Conservation (phyloP, 805 yeast species). For the Yarrowia yakushimensis region DNA sequence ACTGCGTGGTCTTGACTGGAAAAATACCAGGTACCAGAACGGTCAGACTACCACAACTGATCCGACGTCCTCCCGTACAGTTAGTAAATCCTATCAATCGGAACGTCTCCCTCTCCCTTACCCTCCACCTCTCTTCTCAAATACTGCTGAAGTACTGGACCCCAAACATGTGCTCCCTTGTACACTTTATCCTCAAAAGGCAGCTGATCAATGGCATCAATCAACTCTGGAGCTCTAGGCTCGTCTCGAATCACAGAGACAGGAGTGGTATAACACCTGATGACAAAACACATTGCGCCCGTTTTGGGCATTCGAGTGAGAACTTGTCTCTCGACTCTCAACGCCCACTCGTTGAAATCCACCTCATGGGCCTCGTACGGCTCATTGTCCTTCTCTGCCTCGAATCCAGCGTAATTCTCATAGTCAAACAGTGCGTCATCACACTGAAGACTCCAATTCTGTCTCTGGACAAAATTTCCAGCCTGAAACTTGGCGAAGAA, state of each 20-base stretch:
- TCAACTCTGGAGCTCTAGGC: slow-evolving; percentile 48
- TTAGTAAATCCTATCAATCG: slow-evolving; percentile 10
- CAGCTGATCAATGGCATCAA: slow-evolving; percentile 62
- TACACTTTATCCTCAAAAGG: slow-evolving; percentile 57
- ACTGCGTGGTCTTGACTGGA: too few relatives aligned
- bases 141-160: slow-evolving; percentile 39
- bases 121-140: slow-evolving; percentile 5
- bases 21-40: too few relatives aligned
- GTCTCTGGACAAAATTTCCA: slow-evolving; percentile 64
- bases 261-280: slow-evolving; percentile 57
- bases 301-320: slow-evolving; percentile 63
- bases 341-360: slow-evolving; percentile 35
- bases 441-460: slow-evolving; percentile 63
- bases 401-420: slow-evolving; percentile 58
- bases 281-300: slow-evolving; percentile 54
- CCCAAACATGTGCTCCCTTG: slow-evolving; percentile 66
- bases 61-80: too few relatives aligned
- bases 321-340: slow-evolving; percentile 70
- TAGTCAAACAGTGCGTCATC: slow-evolving; percentile 38
- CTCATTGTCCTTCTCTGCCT: slow-evolving; percentile 52
- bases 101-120: background rate
- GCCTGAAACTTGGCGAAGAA: slow-evolving; percentile 65
- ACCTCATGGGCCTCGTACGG: slow-evolving; percentile 56
- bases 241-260: slow-evolving; percentile 46
- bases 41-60: too few relatives aligned